Evolutionary conservation across 306 rosid genomes (phyloP), one percentile per base, ranked within the genome.

Genomic region (Trifolium fragiferum): DNA sequence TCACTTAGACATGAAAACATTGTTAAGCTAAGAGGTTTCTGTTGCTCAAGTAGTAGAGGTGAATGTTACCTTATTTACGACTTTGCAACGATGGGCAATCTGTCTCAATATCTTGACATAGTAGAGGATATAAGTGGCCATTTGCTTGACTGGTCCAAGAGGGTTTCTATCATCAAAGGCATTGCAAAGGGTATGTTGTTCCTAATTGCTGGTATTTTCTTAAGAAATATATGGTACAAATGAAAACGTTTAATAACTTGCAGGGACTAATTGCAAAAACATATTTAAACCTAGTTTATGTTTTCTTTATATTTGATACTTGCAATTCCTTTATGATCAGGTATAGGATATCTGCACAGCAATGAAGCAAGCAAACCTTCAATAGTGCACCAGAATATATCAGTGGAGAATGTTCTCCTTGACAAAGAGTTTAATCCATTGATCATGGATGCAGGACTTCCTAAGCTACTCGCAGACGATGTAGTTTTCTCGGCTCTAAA

Each of bases 381-480:
- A 43, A 82, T 94, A 47, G 87, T 94, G 16, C 99, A 94, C 89
- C 96, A 90, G 76, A 94, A 88, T 83, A 86, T 94, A 19, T 94
- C 99, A 0, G 87, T 85, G 10, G 99, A 94, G 79, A 94, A 89
- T 53, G 83, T 92, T 80, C 89, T 90, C 69, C 83, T 94, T 13
- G 93, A 92, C 72, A 80, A 83, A 54, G 87, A 88, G 49, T 92
- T 87, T 41, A 87, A 80, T 50, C 92, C 99, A 14, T 64, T 90
- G 86, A 94, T 92, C 55, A 88, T 88, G 38, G 92, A 94, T 75
- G 77, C 96, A 1, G 97, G 90, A 63, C 90, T 94, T 35, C 91
- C 96, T 0, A 86, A 85, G 88, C 90, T 94, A 84, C 96, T 94
- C 9, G 99, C 98, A 21, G 98, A 94, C 70, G 99, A 94, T 76